Percentiles rank a stretch among this genome's conserved stretches.
Conservation (phyloP, 805 yeast species). For the Cyberlindnera galapagoensis region DNA sequence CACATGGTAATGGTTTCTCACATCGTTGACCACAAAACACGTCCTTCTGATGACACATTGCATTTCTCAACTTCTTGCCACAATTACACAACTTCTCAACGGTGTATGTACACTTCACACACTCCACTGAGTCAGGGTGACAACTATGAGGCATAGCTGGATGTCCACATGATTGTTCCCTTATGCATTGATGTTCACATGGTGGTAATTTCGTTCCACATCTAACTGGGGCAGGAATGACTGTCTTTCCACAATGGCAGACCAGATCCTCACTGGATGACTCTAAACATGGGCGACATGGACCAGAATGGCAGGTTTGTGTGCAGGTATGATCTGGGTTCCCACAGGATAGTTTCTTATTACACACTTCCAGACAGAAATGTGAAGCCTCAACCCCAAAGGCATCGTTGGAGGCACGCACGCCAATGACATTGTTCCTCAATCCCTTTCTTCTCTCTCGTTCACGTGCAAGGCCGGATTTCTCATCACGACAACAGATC, state of each 20-base stretch:
- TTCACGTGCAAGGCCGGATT: constrained; percentile 45
- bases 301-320: constrained; percentile 71
- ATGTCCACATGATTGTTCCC: constrained; percentile 63
- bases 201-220: constrained; percentile 68
- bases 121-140: constrained; percentile 54
- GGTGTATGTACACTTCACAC: constrained; percentile 72
- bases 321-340: constrained; percentile 52
- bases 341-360: constrained; percentile 55
- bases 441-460: constrained; percentile 39
- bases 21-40: constrained; percentile 71
- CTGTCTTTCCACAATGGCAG: constrained; percentile 77
- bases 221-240: constrained; percentile 74
- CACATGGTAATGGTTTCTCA: constrained; percentile 40
- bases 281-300: constrained; percentile 75
- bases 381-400: constrained; percentile 66
- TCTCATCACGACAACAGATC: constrained; percentile 67
- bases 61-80: constrained; percentile 47
- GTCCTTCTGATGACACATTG: constrained; percentile 59
- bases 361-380: constrained; percentile 64
- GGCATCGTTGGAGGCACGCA: constrained; percentile 38
- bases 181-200: constrained; percentile 60
- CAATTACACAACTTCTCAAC: constrained; percentile 57
- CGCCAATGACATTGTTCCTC: constrained; percentile 34
- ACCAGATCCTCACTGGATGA: constrained; percentile 72
- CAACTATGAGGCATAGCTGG: constrained; percentile 63